Percentiles rank a stretch among this genome's conserved stretches.
Conservation (phyloP, 2,329 filamentous ascomycete species). For the Claviceps africana region DNA sequence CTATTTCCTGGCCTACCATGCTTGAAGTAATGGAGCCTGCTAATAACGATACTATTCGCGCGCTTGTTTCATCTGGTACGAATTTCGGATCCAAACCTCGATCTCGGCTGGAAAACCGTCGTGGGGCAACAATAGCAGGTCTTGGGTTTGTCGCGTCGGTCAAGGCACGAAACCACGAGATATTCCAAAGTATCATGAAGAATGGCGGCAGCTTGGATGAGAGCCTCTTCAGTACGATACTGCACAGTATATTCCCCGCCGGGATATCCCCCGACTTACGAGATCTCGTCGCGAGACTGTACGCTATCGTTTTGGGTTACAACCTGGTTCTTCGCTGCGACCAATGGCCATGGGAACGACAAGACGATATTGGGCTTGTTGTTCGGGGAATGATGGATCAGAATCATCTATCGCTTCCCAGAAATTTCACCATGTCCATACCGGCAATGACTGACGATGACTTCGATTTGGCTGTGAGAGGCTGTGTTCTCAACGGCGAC, state of each 20-base stretch:
- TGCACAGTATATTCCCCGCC: not conserved
- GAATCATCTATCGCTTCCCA: conserved; percentile 8
- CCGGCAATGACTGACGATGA: conserved; percentile 7
- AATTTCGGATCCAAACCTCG: not conserved
- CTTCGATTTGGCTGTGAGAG: conserved; percentile 7
- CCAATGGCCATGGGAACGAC: conserved; percentile 1
- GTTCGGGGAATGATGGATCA: not conserved
- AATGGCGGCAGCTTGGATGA: not conserved
- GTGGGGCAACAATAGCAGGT: not conserved
- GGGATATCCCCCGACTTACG: not conserved
- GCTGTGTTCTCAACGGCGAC: conserved; percentile 10
- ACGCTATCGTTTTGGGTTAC: not conserved
- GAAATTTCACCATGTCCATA: conserved; percentile 4
- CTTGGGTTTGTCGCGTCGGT: conserved; percentile 4
- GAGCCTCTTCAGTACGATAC: not conserved
- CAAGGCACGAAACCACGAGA: not conserved
- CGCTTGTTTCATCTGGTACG: not conserved
- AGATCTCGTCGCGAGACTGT: not conserved
- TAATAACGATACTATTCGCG: not conserved
- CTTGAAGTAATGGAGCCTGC: not conserved
- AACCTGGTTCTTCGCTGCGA: not conserved
- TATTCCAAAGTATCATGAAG: not conserved
- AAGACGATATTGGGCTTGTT: not conserved
- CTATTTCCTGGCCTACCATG: conserved; percentile 5
- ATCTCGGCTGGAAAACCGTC: conserved; percentile 4